Percentiles rank a stretch among this genome's conserved stretches.
Evolutionary conservation across 371 early-diverging fungal genomes (phyloP).

Genomic region (Rhizopus delemar): DNA sequence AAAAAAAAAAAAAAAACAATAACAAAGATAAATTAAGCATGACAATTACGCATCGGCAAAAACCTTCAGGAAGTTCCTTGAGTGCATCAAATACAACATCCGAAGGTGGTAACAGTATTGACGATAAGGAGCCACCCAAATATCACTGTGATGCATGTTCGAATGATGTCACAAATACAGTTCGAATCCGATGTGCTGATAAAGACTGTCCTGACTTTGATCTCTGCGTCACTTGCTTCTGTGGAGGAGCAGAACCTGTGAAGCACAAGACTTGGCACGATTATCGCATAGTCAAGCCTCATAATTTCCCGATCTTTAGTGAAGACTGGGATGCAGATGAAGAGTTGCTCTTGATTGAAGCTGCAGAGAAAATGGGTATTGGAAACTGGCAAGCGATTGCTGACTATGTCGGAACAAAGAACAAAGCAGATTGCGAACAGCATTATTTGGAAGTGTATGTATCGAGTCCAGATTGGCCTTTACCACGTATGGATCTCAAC

Average conservation of each 20-base stretch:
- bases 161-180: constrained; percentile 85
- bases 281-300: constrained; percentile 86
- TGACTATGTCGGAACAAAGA: constrained; percentile 91
- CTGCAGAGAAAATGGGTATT: constrained; percentile 89
- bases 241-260: constrained; percentile 80
- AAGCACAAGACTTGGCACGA: constrained; percentile 85
- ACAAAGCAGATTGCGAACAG: constrained; percentile 82
- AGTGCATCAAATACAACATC: constrained; percentile 28
- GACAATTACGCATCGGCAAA: constrained; percentile 55
- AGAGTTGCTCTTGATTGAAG: constrained; percentile 93
- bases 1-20: background rate
- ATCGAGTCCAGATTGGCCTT: constrained; percentile 73
- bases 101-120: constrained; percentile 27
- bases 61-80: constrained; percentile 36
- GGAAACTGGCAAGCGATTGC: constrained; percentile 98
- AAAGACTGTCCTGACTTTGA: constrained; percentile 90
- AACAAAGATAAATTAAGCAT: constrained; percentile 20
- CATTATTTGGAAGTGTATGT: constrained; percentile 92
- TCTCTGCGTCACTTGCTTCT: constrained; percentile 95
- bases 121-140: constrained; percentile 59
- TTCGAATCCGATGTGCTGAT: constrained; percentile 87
- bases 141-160: constrained; percentile 93
- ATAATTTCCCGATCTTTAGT: constrained; percentile 86
- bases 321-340: constrained; percentile 97
- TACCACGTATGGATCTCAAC: constrained; percentile 64